These are phyloP conservation scores for Pichia occidentalis DNA, from an alignment of 805 yeast genomes.

Conservation along the genomic window DNA sequence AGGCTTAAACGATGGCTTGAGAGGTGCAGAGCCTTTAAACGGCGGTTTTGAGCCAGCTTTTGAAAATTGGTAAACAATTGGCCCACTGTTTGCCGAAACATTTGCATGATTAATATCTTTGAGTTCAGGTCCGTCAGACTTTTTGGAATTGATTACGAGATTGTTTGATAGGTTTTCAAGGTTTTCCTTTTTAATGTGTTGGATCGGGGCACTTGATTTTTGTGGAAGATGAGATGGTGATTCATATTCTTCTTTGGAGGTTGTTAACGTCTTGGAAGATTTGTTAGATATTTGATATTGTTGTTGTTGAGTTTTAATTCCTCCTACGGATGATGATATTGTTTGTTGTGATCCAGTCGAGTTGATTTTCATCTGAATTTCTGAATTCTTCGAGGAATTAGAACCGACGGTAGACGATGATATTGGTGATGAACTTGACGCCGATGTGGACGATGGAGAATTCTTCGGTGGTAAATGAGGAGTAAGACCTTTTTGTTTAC, in stretches of 20 bases:
- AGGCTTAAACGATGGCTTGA: conserved; percentile 13
- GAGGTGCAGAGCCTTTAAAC: conserved; percentile 10
- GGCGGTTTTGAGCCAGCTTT: conserved; percentile 11
- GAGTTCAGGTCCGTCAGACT: conserved; percentile 1
- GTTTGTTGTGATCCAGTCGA: conserved; percentile 17
- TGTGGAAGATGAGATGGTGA: too few relatives aligned
- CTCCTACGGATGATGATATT: conserved; percentile 24
- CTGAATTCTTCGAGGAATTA: too few relatives aligned
- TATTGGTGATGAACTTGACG: conserved; percentile 8
- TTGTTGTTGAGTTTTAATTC: conserved; percentile 24
- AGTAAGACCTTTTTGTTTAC: conserved; percentile 44
- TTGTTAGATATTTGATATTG: conserved; percentile 7
- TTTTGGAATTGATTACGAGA: not conserved
- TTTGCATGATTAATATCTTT: conserved; percentile 5
- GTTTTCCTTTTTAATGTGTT: conserved; percentile 5
- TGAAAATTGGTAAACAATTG: conserved; percentile 10
- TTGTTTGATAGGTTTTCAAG: not conserved
- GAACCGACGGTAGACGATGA: too few relatives aligned
- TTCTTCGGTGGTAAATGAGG: conserved; percentile 17
- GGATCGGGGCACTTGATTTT: conserved; percentile 3
- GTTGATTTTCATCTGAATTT: too few relatives aligned
- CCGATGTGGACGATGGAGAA: not conserved
- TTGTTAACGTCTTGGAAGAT: too few relatives aligned
- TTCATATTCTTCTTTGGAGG: too few relatives aligned
- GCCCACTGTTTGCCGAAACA: conserved; percentile 4